Conservation (phyloP, 306 rosid genomes). For the Cajanus cajan region DNA sequence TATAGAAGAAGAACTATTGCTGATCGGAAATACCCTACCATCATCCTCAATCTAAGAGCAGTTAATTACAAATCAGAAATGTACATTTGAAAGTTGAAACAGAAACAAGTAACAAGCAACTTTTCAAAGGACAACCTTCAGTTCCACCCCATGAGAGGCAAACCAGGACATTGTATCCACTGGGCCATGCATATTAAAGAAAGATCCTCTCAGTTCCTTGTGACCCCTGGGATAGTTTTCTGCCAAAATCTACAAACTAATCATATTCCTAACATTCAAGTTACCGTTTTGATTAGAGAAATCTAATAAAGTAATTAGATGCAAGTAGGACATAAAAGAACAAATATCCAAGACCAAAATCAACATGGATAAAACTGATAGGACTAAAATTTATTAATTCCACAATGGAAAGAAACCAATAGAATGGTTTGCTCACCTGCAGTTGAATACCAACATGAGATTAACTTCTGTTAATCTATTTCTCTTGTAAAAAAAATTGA, state of each 20-base stretch:
- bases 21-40: conserved; percentile 96
- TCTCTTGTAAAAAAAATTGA: not conserved
- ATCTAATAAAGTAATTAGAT: conserved; percentile 12
- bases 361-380: not conserved
- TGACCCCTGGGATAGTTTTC: conserved; percentile 95
- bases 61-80: conserved; percentile 32
- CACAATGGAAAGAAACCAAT: not conserved
- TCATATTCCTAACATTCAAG: conserved; percentile 31
- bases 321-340: conserved; percentile 18
- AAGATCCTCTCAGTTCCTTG: conserved; percentile 86
- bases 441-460: not conserved
- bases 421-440: not conserved
- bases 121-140: conserved; percentile 73
- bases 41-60: conserved; percentile 75
- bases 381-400: not conserved
- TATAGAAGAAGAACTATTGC: conserved; percentile 77
- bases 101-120: conserved; percentile 20
- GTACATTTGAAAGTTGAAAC: not conserved
- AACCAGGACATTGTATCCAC: conserved; percentile 95
- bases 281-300: not conserved
- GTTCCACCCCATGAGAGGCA: conserved; percentile 79
- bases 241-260: conserved; percentile 68
- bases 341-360: conserved; percentile 1
- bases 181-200: conserved; percentile 68
- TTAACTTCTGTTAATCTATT: not conserved